These are phyloP conservation scores for Phialemoniopsis sp. DNA, from an alignment of 2,329 filamentous ascomycete genomes.

Conservation along the genomic window DNA sequence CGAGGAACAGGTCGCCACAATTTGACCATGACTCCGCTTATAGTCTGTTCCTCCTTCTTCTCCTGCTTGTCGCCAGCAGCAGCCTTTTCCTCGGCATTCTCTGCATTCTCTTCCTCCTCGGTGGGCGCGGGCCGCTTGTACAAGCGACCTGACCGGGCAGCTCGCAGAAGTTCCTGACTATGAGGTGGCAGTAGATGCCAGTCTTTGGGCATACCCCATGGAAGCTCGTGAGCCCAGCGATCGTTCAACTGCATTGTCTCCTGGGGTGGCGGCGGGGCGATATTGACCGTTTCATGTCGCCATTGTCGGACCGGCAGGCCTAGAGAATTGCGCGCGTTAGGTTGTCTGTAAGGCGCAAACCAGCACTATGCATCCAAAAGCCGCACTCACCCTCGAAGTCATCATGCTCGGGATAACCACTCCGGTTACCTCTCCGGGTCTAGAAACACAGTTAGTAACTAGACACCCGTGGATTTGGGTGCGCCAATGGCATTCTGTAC, in stretches of 20 bases:
- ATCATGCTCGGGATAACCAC: conserved; percentile 55
- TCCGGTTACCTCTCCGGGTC: conserved; percentile 53
- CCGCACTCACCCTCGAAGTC: conserved; percentile 50
- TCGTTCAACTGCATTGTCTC: conserved; percentile 62
- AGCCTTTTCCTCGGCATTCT: conserved; percentile 8
- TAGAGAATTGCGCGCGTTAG: conserved; percentile 25
- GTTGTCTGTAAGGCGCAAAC: no score
- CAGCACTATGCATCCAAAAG: background rate
- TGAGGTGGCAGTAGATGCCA: conserved; percentile 71
- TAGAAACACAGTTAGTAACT: conserved; percentile 15
- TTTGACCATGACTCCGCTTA: conserved; percentile 50
- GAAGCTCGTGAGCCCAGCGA: conserved; percentile 71
- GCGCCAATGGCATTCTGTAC: no score
- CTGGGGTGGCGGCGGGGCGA: conserved; percentile 61
- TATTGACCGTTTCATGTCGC: conserved; percentile 65
- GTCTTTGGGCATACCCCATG: conserved; percentile 80
- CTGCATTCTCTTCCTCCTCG: conserved; percentile 50
- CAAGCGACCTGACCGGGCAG: conserved; percentile 71
- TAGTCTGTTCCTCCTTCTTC: conserved; percentile 60
- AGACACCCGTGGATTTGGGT: no score
- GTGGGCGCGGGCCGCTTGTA: conserved; percentile 66
- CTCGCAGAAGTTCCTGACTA: conserved; percentile 77
- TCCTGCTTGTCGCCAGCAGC: conserved; percentile 45
- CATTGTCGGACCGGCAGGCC: conserved; percentile 90
- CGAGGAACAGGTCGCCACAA: conserved; percentile 60